Conservation (phyloP, 2,329 filamentous ascomycete genomes). For the Aspergillus fumigatus region DNA sequence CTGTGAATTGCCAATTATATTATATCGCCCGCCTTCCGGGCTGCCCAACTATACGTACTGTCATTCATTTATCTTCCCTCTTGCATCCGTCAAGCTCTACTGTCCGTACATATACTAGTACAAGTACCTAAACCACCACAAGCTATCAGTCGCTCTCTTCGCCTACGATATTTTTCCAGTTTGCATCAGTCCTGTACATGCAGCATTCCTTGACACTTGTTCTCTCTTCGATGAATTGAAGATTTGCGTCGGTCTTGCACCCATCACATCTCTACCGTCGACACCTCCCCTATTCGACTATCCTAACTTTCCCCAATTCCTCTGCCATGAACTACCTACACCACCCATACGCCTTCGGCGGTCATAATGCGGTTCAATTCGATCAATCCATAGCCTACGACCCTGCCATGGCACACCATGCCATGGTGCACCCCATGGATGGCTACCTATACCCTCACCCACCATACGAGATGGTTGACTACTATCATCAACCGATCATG, state of each 20-base stretch:
- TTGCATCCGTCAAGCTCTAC: not conserved
- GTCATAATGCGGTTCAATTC: constrained; percentile 32
- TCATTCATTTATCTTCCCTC: constrained; percentile 1
- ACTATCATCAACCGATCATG: constrained; percentile 38
- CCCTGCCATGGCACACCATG: constrained; percentile 31
- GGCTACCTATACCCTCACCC: constrained; percentile 35
- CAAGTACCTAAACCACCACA: not conserved
- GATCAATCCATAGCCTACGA: constrained; percentile 36
- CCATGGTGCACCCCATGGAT: constrained; percentile 37
- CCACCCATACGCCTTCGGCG: constrained; percentile 32
- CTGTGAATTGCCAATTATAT: constrained; percentile 10
- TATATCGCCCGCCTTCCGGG: constrained; percentile 18
- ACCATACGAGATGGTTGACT: constrained; percentile 42
- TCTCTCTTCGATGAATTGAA: constrained; percentile 8
- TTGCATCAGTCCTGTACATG: no score
- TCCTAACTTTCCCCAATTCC: constrained; percentile 4
- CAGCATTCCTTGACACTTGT: no score
- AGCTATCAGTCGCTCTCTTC: constrained; percentile 1
- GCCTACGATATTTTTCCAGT: not conserved
- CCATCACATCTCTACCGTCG: constrained; percentile 6
- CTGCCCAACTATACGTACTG: constrained; percentile 3
- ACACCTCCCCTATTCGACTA: constrained; percentile 1
- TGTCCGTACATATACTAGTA: not conserved
- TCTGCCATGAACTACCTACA: constrained; percentile 37
- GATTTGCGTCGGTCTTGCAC: not conserved